Base-by-base conservation (phyloP, 2,329 filamentous ascomycete genomes). In the Sporothrix variecibatus region DNA sequence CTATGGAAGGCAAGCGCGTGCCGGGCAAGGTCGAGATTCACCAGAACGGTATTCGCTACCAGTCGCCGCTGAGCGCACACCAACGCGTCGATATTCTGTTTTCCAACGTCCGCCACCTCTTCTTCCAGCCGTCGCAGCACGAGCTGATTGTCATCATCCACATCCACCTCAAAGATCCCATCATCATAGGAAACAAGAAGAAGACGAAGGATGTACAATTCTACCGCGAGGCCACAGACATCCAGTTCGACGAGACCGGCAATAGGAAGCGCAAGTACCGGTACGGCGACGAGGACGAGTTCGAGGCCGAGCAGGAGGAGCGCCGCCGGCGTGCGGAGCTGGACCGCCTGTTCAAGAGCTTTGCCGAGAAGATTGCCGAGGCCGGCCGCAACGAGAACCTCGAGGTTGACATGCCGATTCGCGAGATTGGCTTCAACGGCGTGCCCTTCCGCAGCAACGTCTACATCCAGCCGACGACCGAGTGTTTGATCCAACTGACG, bases 181-280 rank as follows among this genome's bases (percentile, higher is more conserved):
- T 99, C 81, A 94, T 99, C 82, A 93, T 99, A 76, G 96, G 96
- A 75, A 98, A 97, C 87, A 90, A 92, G 84, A 97, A 97, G 86
- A 99, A 99, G 89, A 97, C 96, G 12, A 98, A 96, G 85, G 97
- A 99, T 81, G 93, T 99, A 0, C 97, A 99, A 79, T 99, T 99
- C 84, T 98, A 98, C 80, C 91, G 96, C 72, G 96, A 99, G 85
- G 96, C 96, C 3, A 98, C 96, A 0, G 96, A 99, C 78, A 98
- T 99, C 82, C 94, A 97, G 80, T 98, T 99, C 78, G 96, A 99
- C 80, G 96, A 99, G 85, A 99, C 96, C 67, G 97, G 96, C 78
- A 99, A 98, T 84, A 90, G 97, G 77, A 97, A 98, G 85, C 93
- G 96, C 78, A 98, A 98, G 84, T 97, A 98, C 83, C 92, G 96